Base-by-base conservation (phyloP, 1,139 yeast genomes). In the Keqinozyma sinolaborantium region DNA sequence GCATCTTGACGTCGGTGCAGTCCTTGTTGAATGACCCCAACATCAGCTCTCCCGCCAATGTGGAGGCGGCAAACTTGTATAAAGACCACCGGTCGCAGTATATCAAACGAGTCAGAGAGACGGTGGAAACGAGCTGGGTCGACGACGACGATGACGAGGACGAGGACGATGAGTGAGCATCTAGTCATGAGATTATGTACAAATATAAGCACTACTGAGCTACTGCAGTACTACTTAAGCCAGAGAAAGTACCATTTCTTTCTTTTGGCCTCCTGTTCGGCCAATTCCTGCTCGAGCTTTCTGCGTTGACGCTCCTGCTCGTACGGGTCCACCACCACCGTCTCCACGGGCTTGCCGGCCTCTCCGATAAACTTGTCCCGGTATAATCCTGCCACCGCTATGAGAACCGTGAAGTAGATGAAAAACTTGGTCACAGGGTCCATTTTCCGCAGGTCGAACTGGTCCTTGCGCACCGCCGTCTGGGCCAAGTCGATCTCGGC, bases 21-120 rank as follows among this genome's bases (percentile, higher is more conserved):
- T 81, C 94, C 39, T 72, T 92, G 40, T 68, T 92, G 45, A 92
- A 92, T 56, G 99, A 92, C 55, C 99, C 99, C 8, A 92, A 92
- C 57, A 94, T 92, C 34, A 80, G 88, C 35, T 85, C 95, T 16
- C 99, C 99, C 3, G 99, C 99, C 1, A 94, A 92, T 50, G 97
- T 87, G 5, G 99, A 94, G 58, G 98, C 98, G 3, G 97, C 98
- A 2, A 90, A 88, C 44, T 68, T 92, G 53, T 92, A 87, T 62
- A 86, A 88, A 56, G 98, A 92, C 54, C 97, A 94, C 58, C 77
- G 95, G 44, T 81, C 92, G 24, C 97, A 90, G 60, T 92, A 92
- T 54, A 78, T 83, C 36, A 87, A 88, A 54, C 65, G 97, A 42
- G 98, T 92, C 16, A 77, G 94, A 45, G 95, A 88, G 54, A 87